Evolutionary conservation across 2,329 filamentous ascomycete species (phyloP).

Genomic region (Plenodomus lindquistii): DNA sequence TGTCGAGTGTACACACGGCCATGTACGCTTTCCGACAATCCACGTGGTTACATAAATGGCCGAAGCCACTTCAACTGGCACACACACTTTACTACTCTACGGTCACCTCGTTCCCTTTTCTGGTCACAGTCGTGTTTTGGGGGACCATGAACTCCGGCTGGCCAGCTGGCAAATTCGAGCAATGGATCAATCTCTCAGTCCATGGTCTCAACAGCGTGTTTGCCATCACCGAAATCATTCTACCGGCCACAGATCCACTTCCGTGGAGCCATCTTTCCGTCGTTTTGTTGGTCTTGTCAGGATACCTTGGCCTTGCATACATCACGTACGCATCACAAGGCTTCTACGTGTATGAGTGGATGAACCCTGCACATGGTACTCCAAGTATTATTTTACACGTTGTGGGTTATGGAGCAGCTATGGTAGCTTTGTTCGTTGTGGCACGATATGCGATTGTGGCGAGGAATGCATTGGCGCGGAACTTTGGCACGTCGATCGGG

Average conservation of each 20-base stretch:
- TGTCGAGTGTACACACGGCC: constrained; percentile 68
- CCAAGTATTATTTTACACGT: constrained; percentile 27
- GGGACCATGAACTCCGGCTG: constrained; percentile 48
- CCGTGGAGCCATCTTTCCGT: constrained; percentile 67
- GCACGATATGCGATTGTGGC: constrained; percentile 16
- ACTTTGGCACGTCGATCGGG: constrained; percentile 3
- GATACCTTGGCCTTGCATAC: constrained; percentile 75
- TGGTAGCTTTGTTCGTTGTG: constrained; percentile 22
- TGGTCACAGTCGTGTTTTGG: constrained; percentile 49
- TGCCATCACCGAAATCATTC: constrained; percentile 71
- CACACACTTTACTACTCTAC: constrained; percentile 44
- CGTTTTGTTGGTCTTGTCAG: constrained; percentile 66
- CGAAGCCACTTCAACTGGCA: constrained; percentile 33
- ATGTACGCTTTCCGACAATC: constrained; percentile 54
- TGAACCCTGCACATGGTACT: constrained; percentile 31
- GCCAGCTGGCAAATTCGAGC: constrained; percentile 37
- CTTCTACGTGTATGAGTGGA: constrained; percentile 72
- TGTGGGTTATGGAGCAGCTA: constrained; percentile 24
- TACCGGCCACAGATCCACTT: constrained; percentile 65
- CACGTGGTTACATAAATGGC: constrained; percentile 42
- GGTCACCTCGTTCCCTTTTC: constrained; percentile 44
- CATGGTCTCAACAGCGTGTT: constrained; percentile 75
- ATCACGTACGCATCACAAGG: constrained; percentile 68
- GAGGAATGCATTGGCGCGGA: constrained; percentile 15
- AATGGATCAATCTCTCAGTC: constrained; percentile 66